These are phyloP conservation scores for Eudorina sp. DNA, from an alignment of 139 green algal species.

Conservation along the genomic window DNA sequence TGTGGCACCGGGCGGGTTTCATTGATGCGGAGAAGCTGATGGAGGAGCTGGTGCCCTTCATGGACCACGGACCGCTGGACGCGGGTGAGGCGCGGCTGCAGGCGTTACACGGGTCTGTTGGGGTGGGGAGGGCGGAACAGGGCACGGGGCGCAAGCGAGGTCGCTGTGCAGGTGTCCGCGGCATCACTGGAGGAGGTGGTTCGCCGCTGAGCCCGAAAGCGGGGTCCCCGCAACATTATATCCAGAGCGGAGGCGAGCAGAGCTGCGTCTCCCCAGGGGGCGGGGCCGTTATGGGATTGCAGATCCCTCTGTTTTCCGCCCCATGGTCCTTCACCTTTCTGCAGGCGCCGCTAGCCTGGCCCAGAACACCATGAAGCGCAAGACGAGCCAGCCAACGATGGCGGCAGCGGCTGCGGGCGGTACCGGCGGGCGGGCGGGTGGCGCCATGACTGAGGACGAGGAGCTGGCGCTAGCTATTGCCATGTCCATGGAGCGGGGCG, in stretches of 20 bases:
- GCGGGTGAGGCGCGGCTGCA: no score
- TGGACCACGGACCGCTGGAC: slow-evolving; percentile 77
- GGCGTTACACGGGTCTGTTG: not conserved
- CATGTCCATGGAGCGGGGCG: slow-evolving; percentile 66
- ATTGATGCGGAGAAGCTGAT: slow-evolving; percentile 80
- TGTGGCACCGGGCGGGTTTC: slow-evolving; percentile 79
- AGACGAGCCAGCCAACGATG: not conserved
- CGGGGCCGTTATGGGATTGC: no score
- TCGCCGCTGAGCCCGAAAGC: no score
- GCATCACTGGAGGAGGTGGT: no score
- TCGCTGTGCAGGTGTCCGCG: not conserved
- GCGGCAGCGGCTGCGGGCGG: not conserved
- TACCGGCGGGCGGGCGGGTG: not conserved
- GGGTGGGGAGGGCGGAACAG: not conserved
- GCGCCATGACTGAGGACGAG: slow-evolving; percentile 73
- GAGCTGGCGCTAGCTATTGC: slow-evolving; percentile 77
- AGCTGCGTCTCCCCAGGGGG: no score
- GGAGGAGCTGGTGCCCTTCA: slow-evolving; percentile 89
- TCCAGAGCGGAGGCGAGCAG: no score
- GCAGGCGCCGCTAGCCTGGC: slow-evolving; percentile 62
- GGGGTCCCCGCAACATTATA: no score
- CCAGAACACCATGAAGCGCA: slow-evolving; percentile 55
- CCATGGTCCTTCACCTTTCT: not conserved
- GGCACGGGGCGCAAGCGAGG: not conserved
- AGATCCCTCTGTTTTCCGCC: no score